Evolutionary conservation across 805 yeast species (phyloP).

Genomic region (Candida odintsovae): DNA sequence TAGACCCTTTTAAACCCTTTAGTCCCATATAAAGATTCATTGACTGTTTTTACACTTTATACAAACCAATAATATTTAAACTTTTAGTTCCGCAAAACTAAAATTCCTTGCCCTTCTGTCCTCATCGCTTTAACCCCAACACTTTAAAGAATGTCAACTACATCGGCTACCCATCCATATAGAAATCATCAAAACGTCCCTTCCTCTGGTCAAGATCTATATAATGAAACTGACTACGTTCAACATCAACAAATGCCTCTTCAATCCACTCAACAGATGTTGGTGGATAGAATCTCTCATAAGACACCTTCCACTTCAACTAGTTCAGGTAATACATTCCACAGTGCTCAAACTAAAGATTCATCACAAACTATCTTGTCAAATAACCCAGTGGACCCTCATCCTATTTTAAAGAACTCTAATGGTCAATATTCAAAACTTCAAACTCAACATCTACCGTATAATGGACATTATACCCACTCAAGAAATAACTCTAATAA

Average conservation of each 20-base stretch:
- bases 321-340: conserved; percentile 4
- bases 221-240: background rate
- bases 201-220: background rate
- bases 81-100: no score
- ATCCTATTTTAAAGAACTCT: background rate
- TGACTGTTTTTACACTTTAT: no score
- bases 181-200: background rate
- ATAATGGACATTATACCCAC: background rate
- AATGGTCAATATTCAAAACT: background rate
- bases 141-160: background rate
- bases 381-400: conserved; percentile 6
- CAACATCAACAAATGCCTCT: background rate
- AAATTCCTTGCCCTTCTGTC: no score
- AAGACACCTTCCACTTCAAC: conserved; percentile 4
- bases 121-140: no score
- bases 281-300: background rate
- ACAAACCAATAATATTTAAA: no score
- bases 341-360: conserved; percentile 5
- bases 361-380: conserved; percentile 3
- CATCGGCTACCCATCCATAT: background rate
- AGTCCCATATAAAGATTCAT: no score
- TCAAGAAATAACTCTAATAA: background rate
- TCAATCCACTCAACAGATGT: background rate
- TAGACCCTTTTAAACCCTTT: no score
- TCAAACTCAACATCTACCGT: background rate